Percentiles rank a stretch among this genome's conserved stretches.
These are phyloP conservation scores for Lumnitzera littorea DNA, from an alignment of 345 rosid species.

Conservation along the genomic window DNA sequence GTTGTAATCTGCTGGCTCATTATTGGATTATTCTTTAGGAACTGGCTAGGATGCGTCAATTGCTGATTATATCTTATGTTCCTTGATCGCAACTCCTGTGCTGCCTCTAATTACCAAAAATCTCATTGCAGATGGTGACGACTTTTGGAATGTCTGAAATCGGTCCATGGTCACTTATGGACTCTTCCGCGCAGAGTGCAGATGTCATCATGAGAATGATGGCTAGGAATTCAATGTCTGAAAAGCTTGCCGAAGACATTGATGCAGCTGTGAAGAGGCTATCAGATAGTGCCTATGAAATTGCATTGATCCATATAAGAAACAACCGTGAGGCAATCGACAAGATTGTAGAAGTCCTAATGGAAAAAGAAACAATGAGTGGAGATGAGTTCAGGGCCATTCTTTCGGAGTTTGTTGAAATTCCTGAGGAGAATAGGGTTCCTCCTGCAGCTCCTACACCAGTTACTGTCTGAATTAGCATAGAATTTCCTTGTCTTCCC, in stretches of 20 bases:
- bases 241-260: slow-evolving; percentile 91
- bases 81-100: too few species aligned
- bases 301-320: slow-evolving; percentile 71
- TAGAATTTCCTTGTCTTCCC: too few species aligned
- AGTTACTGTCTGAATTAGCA: slow-evolving; percentile 30
- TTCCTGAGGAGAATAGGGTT: slow-evolving; percentile 73
- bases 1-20: too few species aligned
- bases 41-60: too few species aligned
- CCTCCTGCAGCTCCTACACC: slow-evolving; percentile 45
- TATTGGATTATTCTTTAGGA: too few species aligned
- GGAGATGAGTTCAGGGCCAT: slow-evolving; percentile 95
- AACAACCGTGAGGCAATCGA: slow-evolving; percentile 96
- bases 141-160: slow-evolving; percentile 98
- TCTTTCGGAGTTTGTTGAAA: slow-evolving; percentile 84
- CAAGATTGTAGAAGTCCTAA: slow-evolving; percentile 86
- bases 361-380: slow-evolving; percentile 82
- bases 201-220: slow-evolving; percentile 99
- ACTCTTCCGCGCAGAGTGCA: slow-evolving; percentile 57
- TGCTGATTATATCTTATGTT: too few species aligned
- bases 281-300: slow-evolving; percentile 77
- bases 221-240: slow-evolving; percentile 99
- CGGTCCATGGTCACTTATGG: slow-evolving; percentile 99
- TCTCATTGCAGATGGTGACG: slow-evolving; percentile 71
- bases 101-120: too few species aligned
- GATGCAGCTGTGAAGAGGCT: slow-evolving; percentile 70